A percentile compares a stretch with the other conserved stretches of the same genome.
Evolutionary conservation across 2,329 filamentous ascomycete genomes (phyloP).

Genomic region (Cyclaneusma minus): DNA sequence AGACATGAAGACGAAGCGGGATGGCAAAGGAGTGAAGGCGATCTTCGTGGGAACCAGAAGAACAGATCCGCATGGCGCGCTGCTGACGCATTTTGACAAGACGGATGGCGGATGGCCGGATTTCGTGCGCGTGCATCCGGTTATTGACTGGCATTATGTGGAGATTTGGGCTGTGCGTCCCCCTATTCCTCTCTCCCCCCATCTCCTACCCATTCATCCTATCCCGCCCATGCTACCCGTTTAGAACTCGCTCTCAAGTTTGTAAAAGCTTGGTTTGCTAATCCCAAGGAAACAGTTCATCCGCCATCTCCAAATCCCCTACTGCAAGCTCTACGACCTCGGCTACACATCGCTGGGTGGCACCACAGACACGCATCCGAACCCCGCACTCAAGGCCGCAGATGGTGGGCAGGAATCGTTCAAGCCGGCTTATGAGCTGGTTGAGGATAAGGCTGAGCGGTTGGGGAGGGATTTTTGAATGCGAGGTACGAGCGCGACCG

Average conservation of each 20-base stretch:
- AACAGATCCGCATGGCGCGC: slow-evolving; percentile 79
- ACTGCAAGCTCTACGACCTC: slow-evolving; percentile 74
- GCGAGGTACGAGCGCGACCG: slow-evolving; percentile 1
- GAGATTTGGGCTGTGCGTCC: slow-evolving; percentile 81
- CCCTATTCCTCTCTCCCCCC: slow-evolving; percentile 2
- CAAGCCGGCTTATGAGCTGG: slow-evolving; percentile 60
- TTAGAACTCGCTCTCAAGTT: neutral
- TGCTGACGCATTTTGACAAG: slow-evolving; percentile 65
- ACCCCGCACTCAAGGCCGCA: slow-evolving; percentile 48
- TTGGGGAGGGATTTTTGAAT: slow-evolving; percentile 61
- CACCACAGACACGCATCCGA: slow-evolving; percentile 74
- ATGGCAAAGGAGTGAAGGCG: no score
- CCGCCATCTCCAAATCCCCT: slow-evolving; percentile 61
- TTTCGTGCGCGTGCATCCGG: slow-evolving; percentile 87
- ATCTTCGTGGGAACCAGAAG: slow-evolving; percentile 79
- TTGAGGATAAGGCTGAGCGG: slow-evolving; percentile 62
- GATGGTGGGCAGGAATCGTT: slow-evolving; percentile 27
- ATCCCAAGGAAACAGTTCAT: slow-evolving; percentile 51
- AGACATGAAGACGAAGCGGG: slow-evolving; percentile 38
- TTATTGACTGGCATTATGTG: slow-evolving; percentile 93
- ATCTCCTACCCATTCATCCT: slow-evolving; percentile 3
- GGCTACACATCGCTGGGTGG: slow-evolving; percentile 92
- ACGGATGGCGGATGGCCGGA: slow-evolving; percentile 83
- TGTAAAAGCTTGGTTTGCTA: no score
- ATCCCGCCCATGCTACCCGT: neutral